Conservation (phyloP, 1,284 basidiomycete species). For the Ceratobasidium sp. region DNA sequence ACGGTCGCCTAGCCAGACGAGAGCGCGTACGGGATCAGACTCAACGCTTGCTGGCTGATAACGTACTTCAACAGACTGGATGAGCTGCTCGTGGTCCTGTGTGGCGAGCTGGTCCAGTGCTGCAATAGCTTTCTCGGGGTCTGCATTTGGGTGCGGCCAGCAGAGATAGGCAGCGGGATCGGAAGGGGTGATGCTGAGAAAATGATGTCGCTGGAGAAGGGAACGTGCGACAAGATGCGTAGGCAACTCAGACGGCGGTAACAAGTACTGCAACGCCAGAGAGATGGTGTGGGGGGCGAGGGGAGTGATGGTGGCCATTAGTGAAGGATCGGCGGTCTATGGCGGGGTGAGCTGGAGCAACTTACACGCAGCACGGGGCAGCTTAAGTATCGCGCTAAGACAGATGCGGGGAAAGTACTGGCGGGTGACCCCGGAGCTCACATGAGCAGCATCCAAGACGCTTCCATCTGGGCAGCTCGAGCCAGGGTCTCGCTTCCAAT, state of each 20-base stretch:
- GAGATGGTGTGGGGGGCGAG: constrained; percentile 43
- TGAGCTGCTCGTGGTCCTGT: constrained; percentile 32
- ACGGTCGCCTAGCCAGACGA: constrained; percentile 28
- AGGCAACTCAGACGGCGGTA: constrained; percentile 45
- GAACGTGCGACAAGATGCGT: constrained; percentile 42
- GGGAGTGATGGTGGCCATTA: constrained; percentile 32
- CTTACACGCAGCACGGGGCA: neutral
- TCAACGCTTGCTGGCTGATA: constrained; percentile 3
- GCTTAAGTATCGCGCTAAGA: neutral
- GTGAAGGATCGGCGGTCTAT: too few species aligned
- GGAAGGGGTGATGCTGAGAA: constrained; percentile 43
- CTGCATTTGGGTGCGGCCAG: constrained; percentile 30
- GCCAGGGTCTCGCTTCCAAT: constrained; percentile 15
- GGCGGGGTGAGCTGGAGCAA: too few species aligned
- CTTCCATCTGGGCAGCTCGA: constrained; percentile 19
- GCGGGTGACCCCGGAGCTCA: constrained; percentile 39
- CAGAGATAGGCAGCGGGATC: constrained; percentile 46
- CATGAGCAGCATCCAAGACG: constrained; percentile 11
- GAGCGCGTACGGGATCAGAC: constrained; percentile 6
- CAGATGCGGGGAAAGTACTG: constrained; percentile 8
- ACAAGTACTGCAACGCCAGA: constrained; percentile 45
- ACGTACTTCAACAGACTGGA: constrained; percentile 8
- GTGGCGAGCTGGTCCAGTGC: constrained; percentile 39
- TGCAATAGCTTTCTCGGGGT: constrained; percentile 26
- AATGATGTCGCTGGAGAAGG: constrained; percentile 45